These are phyloP conservation scores for Mentha longifolia DNA, from an alignment of 257 asterid genomes.

Conservation along the genomic window DNA sequence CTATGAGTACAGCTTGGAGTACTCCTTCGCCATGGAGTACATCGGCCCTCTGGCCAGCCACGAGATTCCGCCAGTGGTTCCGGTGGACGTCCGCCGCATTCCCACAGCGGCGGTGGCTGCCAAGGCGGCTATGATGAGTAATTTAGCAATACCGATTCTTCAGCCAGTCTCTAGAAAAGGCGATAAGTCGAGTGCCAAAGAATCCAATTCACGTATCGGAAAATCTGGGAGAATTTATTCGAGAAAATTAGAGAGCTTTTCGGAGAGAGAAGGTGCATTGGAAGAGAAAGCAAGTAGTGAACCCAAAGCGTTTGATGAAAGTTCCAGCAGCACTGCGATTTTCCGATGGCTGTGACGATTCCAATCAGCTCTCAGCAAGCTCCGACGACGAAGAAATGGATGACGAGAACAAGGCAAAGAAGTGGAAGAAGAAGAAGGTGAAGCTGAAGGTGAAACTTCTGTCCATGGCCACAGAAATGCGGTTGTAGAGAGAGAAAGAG, in stretches of 20 bases:
- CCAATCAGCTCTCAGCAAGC: constrained; percentile 51
- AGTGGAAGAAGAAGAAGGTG: too few relatives aligned
- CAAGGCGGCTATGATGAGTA: constrained; percentile 52
- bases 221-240: constrained; percentile 24
- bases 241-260: constrained; percentile 23
- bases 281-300: constrained; percentile 35
- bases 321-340: constrained; percentile 49
- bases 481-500: too few relatives aligned
- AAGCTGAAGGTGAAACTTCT: too few relatives aligned
- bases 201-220: neutral
- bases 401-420: neutral
- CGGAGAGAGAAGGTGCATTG: constrained; percentile 16
- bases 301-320: constrained; percentile 41
- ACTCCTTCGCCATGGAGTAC: constrained; percentile 86
- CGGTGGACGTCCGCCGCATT: constrained; percentile 73
- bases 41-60: constrained; percentile 76
- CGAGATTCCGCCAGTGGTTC: constrained; percentile 73
- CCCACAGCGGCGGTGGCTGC: too few relatives aligned
- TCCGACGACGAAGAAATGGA: constrained; percentile 66
- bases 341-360: constrained; percentile 45
- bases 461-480: too few relatives aligned
- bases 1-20: constrained; percentile 57
- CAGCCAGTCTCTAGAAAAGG: too few relatives aligned
- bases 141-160: constrained; percentile 64
- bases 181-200: too few relatives aligned